Percentiles rank a stretch among this genome's conserved stretches.
phyloP scores from a whole-genome alignment of 192 early-diverging fungal genomes.

The Helicostylum pulchrum region DNA sequence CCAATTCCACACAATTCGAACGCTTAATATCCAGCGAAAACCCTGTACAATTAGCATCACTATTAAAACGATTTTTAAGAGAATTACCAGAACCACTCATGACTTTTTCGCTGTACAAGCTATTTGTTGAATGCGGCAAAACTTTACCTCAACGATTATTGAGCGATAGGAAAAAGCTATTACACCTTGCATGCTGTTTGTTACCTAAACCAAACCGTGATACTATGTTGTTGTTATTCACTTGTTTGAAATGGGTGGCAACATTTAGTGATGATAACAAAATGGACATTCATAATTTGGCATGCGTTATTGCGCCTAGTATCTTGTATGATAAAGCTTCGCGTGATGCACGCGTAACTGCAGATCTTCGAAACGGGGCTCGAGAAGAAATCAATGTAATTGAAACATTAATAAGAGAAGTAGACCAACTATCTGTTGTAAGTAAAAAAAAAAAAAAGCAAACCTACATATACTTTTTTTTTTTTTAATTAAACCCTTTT shows the following conservation, averaged over 20 bases:
- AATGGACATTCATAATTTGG: constrained; percentile 91
- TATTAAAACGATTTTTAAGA: constrained; percentile 96
- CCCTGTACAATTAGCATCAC: constrained; percentile 88
- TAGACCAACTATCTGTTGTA: constrained; percentile 16
- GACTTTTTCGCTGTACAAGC: constrained; percentile 80
- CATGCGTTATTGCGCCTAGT: constrained; percentile 93
- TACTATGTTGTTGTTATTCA: constrained; percentile 84
- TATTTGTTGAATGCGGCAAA: constrained; percentile 53
- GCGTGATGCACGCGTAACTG: constrained; percentile 15
- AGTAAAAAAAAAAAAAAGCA: neutral
- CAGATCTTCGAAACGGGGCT: constrained; percentile 3
- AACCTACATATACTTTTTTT: neutral
- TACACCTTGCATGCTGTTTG: constrained; percentile 81
- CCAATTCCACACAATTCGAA: constrained; percentile 58
- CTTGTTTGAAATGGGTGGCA: constrained; percentile 83
- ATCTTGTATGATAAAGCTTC: constrained; percentile 80
- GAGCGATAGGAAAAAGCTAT: constrained; percentile 43
- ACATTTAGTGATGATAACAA: constrained; percentile 77
- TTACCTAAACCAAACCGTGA: constrained; percentile 92
- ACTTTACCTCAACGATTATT: neutral
- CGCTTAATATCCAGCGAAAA: constrained; percentile 42
- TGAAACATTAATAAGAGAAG: constrained; percentile 20
- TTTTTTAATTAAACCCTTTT: neutral
- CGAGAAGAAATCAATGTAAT: constrained; percentile 25
- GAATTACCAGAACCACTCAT: constrained; percentile 95